A percentile compares a stretch with the other conserved stretches of the same genome.
These are phyloP conservation scores for Crepidotus sp. DNA, from an alignment of 1,284 basidiomycete species.

Conservation along the genomic window DNA sequence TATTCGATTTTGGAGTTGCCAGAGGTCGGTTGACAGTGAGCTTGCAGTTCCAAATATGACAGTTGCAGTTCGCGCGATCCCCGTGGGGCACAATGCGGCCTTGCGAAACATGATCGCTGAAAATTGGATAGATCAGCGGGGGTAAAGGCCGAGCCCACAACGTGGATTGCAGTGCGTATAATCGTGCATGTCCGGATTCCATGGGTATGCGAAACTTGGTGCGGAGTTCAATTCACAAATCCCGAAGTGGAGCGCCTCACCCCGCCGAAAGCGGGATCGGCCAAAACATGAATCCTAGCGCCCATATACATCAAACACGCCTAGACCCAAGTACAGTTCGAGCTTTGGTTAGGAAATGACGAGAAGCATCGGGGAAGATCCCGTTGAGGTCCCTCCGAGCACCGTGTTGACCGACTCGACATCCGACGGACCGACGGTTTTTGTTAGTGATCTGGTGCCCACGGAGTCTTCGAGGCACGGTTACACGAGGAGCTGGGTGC, in stretches of 20 bases:
- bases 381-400: background rate
- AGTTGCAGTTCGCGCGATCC: background rate
- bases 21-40: too few species aligned
- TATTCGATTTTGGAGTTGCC: too few species aligned
- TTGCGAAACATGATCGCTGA: background rate
- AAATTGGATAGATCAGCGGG: background rate
- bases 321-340: background rate
- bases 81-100: background rate
- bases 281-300: background rate
- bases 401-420: too few species aligned
- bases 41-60: background rate
- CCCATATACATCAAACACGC: constrained; percentile 8
- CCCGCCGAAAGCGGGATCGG: constrained; percentile 9
- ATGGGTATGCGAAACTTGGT: background rate
- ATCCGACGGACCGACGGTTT: background rate
- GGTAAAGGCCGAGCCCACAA: background rate
- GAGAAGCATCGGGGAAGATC: background rate
- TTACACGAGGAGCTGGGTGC: background rate
- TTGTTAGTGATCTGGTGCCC: background rate
- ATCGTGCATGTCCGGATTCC: background rate
- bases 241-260: background rate
- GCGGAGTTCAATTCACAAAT: background rate
- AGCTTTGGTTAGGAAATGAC: background rate
- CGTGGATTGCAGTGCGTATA: background rate
- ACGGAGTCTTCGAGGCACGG: background rate